Conservation (phyloP, 129 eudicot genomes). For the Lactuca saligna region DNA sequence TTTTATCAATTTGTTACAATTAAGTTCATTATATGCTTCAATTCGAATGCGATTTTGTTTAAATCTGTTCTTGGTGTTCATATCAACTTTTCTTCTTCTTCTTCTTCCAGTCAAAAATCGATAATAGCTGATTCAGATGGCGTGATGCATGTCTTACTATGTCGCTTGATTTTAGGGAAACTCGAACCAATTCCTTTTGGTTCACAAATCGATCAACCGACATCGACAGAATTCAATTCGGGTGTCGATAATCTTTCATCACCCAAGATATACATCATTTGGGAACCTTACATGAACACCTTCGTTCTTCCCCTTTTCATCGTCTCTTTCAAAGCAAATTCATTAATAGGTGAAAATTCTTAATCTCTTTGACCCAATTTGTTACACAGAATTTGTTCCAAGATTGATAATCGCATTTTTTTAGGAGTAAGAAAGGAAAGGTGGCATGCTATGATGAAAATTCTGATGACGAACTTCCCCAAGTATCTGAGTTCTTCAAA, state of each 20-base stretch:
- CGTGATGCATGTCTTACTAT: constrained; percentile 27
- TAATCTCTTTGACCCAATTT: too few species aligned
- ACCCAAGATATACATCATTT: constrained; percentile 36
- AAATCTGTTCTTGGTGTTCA: background rate
- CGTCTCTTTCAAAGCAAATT: constrained; percentile 20
- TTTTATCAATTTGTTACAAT: background rate
- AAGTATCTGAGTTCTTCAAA: constrained; percentile 32
- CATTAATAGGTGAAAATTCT: constrained; percentile 8
- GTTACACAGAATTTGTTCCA: too few species aligned
- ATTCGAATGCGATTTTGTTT: background rate
- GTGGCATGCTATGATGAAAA: background rate
- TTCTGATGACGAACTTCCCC: constrained; percentile 20
- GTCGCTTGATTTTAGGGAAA: constrained; percentile 33
- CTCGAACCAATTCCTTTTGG: constrained; percentile 13
- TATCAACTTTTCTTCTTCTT: too few species aligned
- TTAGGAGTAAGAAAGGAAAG: background rate
- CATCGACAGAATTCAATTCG: constrained; percentile 24
- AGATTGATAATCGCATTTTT: too few species aligned
- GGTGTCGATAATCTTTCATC: constrained; percentile 25
- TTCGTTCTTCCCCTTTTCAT: constrained; percentile 30
- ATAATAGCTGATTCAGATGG: constrained; percentile 31
- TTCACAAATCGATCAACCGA: constrained; percentile 23
- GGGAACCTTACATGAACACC: constrained; percentile 36
- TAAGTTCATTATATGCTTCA: background rate
- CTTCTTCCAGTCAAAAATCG: constrained; percentile 23